Evolutionary conservation across 805 yeast genomes (phyloP), one percentile per base, ranked within the genome.

Genomic region (Kuraishia capsulata): DNA sequence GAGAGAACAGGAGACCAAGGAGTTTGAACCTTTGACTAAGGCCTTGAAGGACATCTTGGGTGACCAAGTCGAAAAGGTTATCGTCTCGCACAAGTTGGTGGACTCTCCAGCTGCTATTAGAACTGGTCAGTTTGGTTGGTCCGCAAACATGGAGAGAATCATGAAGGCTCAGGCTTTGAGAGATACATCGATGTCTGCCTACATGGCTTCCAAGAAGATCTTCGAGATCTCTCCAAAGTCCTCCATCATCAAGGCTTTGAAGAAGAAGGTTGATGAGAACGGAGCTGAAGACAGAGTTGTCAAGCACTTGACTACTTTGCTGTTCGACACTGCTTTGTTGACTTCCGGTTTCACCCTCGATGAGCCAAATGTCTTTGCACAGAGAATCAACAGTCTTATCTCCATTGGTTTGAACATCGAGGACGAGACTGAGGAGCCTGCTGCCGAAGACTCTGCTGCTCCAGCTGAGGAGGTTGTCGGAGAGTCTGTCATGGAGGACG

Each of bases 141-240:
- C 98, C 53, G 99, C 99, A 60, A 92, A 92, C 78, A 92, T 92
- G 98, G 99, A 92, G 78, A 90, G 98, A 83, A 92, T 92, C 78
- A 92, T 92, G 99, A 92, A 92, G 78, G 98, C 98, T 46, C 99
- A 92, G 77, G 98, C 99, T 56, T 75, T 92, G 59, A 88, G 97
- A 76, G 98, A 92, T 69, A 85, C 95, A 55, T 77, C 95, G 54
- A 92, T 92, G 98, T 88, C 97, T 31, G 79, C 96, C 47, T 92
- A 92, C 92, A 92, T 92, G 99, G 83, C 97, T 36, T 92, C 98
- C 41, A 92, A 92, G 88, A 92, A 92, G 82, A 92, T 92, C 61
- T 87, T 92, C 58, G 99, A 92, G 78, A 88, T 92, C 53, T 90
- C 97, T 57, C 97, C 99, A 71, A 82, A 77, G 67, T 89, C 97